A percentile compares a stretch with the other conserved stretches of the same genome.
These are phyloP conservation scores for Carex pumila DNA, from an alignment of 176 grass and related monocot genomes.

Conservation along the genomic window DNA sequence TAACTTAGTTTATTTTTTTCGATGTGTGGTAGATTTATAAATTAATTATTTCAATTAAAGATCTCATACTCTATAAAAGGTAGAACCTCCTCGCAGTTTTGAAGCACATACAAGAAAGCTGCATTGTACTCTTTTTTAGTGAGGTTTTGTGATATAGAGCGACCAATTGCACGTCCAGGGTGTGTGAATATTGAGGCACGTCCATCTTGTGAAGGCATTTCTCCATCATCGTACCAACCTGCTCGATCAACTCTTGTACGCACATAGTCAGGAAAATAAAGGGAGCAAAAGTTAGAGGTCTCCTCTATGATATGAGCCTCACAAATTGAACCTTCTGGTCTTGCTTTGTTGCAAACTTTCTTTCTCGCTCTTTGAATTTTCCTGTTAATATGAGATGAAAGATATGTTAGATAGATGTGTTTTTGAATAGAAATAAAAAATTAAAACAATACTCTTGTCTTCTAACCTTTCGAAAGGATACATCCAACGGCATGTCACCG, in stretches of 20 bases:
- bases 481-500: conserved; percentile 18
- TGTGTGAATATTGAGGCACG: not conserved
- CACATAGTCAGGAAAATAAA: not conserved
- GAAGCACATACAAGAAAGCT: conserved; percentile 11
- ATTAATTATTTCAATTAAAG: not conserved
- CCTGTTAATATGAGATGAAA: not conserved
- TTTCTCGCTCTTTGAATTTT: not conserved
- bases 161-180: not conserved
- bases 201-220: not conserved
- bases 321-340: conserved; percentile 9
- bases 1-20: not conserved
- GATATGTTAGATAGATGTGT: no score
- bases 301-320: conserved; percentile 14
- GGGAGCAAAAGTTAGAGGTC: conserved; percentile 10
- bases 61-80: conserved; percentile 11
- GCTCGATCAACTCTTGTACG: not conserved
- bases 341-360: conserved; percentile 10
- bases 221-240: conserved; percentile 6
- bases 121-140: conserved; percentile 3
- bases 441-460: not conserved
- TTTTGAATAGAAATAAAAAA: not conserved
- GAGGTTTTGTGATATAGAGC: not conserved
- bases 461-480: conserved; percentile 18
- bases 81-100: conserved; percentile 10
- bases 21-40: not conserved